These are phyloP conservation scores for Dalechampia spathulata DNA, from an alignment of 441 rosid species.

Conservation along the genomic window DNA sequence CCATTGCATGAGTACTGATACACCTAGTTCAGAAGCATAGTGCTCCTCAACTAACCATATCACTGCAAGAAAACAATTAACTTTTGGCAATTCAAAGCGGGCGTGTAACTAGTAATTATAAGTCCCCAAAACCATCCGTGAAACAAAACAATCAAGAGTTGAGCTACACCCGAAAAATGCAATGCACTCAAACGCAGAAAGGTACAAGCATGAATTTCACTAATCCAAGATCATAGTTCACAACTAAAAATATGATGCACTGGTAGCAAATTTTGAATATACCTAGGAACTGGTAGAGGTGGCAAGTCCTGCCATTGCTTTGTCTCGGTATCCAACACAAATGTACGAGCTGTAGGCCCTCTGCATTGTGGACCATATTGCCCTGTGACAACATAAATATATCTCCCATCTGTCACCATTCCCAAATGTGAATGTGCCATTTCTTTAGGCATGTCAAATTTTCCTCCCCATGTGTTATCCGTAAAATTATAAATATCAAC, in stretches of 20 bases:
- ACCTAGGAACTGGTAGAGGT: slow-evolving; percentile 86
- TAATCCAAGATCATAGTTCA: background rate
- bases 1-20: background rate
- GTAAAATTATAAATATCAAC: slow-evolving; percentile 82
- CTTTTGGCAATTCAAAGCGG: background rate
- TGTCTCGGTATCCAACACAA: slow-evolving; percentile 75
- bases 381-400: slow-evolving; percentile 74
- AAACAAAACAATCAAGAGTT: no score
- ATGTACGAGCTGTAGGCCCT: slow-evolving; percentile 76
- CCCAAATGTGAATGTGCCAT: slow-evolving; percentile 99
- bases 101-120: background rate
- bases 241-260: background rate
- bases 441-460: slow-evolving; percentile 92
- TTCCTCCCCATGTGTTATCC: slow-evolving; percentile 75
- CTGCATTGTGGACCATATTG: slow-evolving; percentile 96
- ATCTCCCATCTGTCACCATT: slow-evolving; percentile 92
- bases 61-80: background rate
- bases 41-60: background rate
- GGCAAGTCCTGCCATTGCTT: slow-evolving; percentile 66
- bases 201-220: background rate
- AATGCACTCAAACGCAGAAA: background rate
- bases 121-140: background rate
- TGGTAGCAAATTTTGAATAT: slow-evolving; percentile 14
- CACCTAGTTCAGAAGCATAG: background rate
- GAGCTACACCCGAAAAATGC: no score